These are phyloP conservation scores for California macrophylla DNA, from an alignment of 441 rosid genomes.

Conservation along the genomic window DNA sequence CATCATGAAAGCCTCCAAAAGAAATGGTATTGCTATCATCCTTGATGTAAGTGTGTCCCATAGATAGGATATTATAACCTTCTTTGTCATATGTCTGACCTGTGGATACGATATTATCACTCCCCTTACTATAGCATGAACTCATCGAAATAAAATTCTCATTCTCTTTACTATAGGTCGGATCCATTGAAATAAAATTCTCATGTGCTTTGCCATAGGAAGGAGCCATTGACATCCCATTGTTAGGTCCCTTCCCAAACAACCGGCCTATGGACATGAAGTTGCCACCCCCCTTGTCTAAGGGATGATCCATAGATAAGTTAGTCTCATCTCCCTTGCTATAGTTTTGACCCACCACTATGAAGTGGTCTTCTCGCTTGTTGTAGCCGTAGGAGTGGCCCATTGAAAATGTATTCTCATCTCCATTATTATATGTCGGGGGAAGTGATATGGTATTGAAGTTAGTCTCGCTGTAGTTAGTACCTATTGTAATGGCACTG, in stretches of 20 bases:
- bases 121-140: conserved; percentile 34
- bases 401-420: conserved; percentile 25
- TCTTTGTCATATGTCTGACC: conserved; percentile 30
- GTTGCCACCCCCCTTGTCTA: conserved; percentile 34
- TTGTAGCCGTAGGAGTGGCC: conserved; percentile 36
- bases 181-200: conserved; percentile 34
- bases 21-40: conserved; percentile 32
- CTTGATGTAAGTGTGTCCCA: conserved; percentile 26
- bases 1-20: conserved; percentile 52
- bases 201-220: conserved; percentile 30
- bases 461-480: conserved; percentile 23
- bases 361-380: conserved; percentile 32
- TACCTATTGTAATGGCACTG: conserved; percentile 24
- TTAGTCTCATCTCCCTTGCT: conserved; percentile 30
- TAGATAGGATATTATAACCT: conserved; percentile 24
- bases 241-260: conserved; percentile 33
- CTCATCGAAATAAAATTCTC: conserved; percentile 36
- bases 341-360: conserved; percentile 33
- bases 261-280: conserved; percentile 28
- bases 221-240: conserved; percentile 32
- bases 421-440: conserved; percentile 21
- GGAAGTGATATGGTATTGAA: conserved; percentile 24
- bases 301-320: conserved; percentile 46
- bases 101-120: conserved; percentile 26
- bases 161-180: conserved; percentile 32